phyloP scores from a whole-genome alignment of 108 stramenopile species.

The Schizochytrium sp. region DNA sequence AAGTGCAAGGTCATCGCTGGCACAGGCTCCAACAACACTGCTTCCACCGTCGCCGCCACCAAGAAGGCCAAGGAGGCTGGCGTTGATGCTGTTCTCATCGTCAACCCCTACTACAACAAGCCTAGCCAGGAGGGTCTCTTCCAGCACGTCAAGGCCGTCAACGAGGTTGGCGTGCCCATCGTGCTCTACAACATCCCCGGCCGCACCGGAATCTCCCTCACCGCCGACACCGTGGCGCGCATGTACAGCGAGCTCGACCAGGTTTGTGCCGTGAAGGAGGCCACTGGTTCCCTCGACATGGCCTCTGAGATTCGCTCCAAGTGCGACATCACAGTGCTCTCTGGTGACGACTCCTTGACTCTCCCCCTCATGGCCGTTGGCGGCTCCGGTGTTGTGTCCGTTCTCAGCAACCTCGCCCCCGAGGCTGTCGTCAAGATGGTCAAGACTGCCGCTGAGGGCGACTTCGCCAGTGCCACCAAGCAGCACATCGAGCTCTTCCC shows the following conservation, averaged over 20 bases:
- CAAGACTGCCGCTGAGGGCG: constrained; percentile 38
- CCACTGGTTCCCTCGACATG: constrained; percentile 75
- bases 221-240: constrained; percentile 65
- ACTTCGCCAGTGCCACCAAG: constrained; percentile 44
- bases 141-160: constrained; percentile 82
- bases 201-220: constrained; percentile 78
- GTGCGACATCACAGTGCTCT: constrained; percentile 18
- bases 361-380: constrained; percentile 59
- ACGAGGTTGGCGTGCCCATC: constrained; percentile 82
- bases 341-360: constrained; percentile 53
- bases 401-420: constrained; percentile 51
- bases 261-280: constrained; percentile 89
- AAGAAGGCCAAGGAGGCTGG: constrained; percentile 88
- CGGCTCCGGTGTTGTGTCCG: constrained; percentile 56
- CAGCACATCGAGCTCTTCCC: constrained; percentile 49
- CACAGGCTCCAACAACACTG: constrained; percentile 78
- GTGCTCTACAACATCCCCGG: constrained; percentile 93
- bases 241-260: constrained; percentile 76
- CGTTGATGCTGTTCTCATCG: constrained; percentile 88
- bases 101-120: constrained; percentile 93
- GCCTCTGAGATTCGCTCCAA: constrained; percentile 22
- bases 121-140: constrained; percentile 87
- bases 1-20: constrained; percentile 60
- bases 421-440: constrained; percentile 56
- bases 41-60: constrained; percentile 79